Conservation (phyloP, 495 filamentous ascomycete genomes). For the Xylaria grammica region DNA sequence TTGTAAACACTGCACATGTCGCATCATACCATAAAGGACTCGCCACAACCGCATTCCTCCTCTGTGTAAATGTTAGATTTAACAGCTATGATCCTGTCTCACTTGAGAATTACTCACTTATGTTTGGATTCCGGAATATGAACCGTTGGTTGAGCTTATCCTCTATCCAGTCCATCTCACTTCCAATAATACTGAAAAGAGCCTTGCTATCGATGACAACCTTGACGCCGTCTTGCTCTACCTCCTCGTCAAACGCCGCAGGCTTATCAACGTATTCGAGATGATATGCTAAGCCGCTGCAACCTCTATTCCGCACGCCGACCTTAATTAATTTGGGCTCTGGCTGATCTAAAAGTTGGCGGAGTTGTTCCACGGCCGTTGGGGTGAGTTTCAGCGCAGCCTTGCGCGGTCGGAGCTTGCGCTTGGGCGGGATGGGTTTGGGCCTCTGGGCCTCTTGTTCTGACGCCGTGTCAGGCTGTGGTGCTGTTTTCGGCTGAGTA, state of each 20-base stretch:
- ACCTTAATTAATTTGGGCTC: slow-evolving; percentile 91
- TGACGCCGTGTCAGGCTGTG: slow-evolving; percentile 39
- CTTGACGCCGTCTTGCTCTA: slow-evolving; percentile 95
- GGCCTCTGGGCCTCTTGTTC: slow-evolving; percentile 72
- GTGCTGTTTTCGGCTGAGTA: slow-evolving; percentile 37
- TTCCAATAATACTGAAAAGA: slow-evolving; percentile 95
- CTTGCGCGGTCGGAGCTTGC: slow-evolving; percentile 81
- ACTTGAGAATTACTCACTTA: slow-evolving; percentile 71
- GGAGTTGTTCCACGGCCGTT: slow-evolving; percentile 75
- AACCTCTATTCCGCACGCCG: slow-evolving; percentile 93
- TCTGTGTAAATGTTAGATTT: slow-evolving; percentile 56
- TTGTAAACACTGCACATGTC: not conserved
- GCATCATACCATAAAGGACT: slow-evolving; percentile 86
- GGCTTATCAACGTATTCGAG: slow-evolving; percentile 94
- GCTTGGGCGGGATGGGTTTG: slow-evolving; percentile 57
- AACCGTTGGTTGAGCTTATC: slow-evolving; percentile 90
- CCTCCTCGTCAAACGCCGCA: slow-evolving; percentile 84
- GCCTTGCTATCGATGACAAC: slow-evolving; percentile 97
- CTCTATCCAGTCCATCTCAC: slow-evolving; percentile 99
- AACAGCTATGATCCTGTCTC: not conserved
- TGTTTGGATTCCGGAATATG: slow-evolving; percentile 96
- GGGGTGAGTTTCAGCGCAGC: slow-evolving; percentile 88
- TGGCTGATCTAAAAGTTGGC: slow-evolving; percentile 74
- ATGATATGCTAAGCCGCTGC: slow-evolving; percentile 93
- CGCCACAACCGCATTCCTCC: slow-evolving; percentile 96